A percentile compares a stretch with the other conserved stretches of the same genome.
Conservation (phyloP, 2,329 filamentous ascomycete species). For the Emergomyces africanus region DNA sequence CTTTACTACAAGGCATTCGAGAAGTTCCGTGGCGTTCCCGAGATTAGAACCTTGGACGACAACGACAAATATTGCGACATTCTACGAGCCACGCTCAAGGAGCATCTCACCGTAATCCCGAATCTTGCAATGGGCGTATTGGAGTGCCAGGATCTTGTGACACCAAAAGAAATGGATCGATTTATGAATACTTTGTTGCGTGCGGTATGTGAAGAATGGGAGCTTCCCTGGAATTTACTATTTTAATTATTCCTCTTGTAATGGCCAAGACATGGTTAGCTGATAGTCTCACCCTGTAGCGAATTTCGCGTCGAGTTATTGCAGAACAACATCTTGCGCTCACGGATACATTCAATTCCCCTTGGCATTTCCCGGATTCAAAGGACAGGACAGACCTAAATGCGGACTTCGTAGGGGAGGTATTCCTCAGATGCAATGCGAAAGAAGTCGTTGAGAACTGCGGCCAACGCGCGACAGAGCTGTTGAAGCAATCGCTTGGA, state of each 20-base stretch:
- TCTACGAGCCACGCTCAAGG: constrained; percentile 64
- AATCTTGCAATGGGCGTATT: constrained; percentile 89
- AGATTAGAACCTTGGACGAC: constrained; percentile 74
- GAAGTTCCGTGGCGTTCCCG: constrained; percentile 66
- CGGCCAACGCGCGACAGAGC: constrained; percentile 58
- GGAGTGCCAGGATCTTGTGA: constrained; percentile 75
- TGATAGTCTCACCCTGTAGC: constrained; percentile 34
- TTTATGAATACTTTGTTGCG: constrained; percentile 92
- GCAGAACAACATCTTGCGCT: constrained; percentile 93
- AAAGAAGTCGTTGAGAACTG: constrained; percentile 79
- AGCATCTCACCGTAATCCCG: constrained; percentile 87
- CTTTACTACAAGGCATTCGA: constrained; percentile 97
- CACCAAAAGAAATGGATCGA: constrained; percentile 66
- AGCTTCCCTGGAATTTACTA: not conserved
- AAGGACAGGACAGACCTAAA: constrained; percentile 50
- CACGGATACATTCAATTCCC: constrained; percentile 84
- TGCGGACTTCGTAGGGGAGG: constrained; percentile 84
- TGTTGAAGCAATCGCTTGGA: constrained; percentile 65
- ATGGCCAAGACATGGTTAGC: not conserved
- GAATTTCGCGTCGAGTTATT: constrained; percentile 91
- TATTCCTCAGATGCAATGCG: constrained; percentile 86
- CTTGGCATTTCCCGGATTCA: constrained; percentile 75
- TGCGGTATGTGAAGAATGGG: constrained; percentile 48
- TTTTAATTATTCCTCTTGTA: not conserved
- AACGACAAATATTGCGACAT: constrained; percentile 79